Percentiles rank a stretch among this genome's conserved stretches.
Conservation (phyloP, 192 early-diverging fungal species). For the Coemansia sp. region DNA sequence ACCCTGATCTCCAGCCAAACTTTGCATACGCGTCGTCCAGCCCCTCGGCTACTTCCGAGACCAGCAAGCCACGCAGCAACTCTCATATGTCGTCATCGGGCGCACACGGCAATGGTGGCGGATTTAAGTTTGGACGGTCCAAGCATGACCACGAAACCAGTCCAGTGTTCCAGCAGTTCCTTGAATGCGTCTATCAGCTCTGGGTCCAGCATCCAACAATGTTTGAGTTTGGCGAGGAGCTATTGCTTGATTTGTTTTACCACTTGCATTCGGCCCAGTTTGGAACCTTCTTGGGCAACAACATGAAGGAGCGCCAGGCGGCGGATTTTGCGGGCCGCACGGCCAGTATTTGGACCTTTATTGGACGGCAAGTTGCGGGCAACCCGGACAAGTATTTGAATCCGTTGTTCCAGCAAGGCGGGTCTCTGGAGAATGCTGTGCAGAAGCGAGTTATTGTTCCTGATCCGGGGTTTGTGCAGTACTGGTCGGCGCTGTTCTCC, state of each 20-base stretch:
- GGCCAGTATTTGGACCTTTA: slow-evolving; percentile 76
- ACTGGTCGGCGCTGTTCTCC: slow-evolving; percentile 44
- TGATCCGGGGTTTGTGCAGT: slow-evolving; percentile 31
- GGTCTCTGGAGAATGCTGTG: background rate
- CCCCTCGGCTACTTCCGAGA: too few relatives aligned
- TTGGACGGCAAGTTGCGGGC: slow-evolving; percentile 27
- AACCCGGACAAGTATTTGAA: slow-evolving; percentile 7
- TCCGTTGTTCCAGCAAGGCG: slow-evolving; percentile 8
- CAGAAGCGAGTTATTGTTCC: slow-evolving; percentile 15
- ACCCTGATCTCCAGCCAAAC: slow-evolving; percentile 36
- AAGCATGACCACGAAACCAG: slow-evolving; percentile 74
- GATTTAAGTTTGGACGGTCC: slow-evolving; percentile 31
- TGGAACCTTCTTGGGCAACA: slow-evolving; percentile 92
- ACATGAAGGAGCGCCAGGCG: slow-evolving; percentile 66
- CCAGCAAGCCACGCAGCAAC: too few relatives aligned
- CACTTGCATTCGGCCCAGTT: slow-evolving; percentile 89
- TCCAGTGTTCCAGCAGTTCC: slow-evolving; percentile 95
- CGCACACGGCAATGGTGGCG: slow-evolving; percentile 1
- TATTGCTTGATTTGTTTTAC: slow-evolving; percentile 77
- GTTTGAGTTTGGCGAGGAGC: slow-evolving; percentile 88
- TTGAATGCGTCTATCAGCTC: slow-evolving; percentile 94
- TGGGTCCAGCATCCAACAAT: slow-evolving; percentile 80
- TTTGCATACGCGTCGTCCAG: slow-evolving; percentile 8
- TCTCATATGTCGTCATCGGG: too few relatives aligned
- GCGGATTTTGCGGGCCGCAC: slow-evolving; percentile 51